Conservation (phyloP, 108 stramenopile genomes). For the Cyclotella atomus region DNA sequence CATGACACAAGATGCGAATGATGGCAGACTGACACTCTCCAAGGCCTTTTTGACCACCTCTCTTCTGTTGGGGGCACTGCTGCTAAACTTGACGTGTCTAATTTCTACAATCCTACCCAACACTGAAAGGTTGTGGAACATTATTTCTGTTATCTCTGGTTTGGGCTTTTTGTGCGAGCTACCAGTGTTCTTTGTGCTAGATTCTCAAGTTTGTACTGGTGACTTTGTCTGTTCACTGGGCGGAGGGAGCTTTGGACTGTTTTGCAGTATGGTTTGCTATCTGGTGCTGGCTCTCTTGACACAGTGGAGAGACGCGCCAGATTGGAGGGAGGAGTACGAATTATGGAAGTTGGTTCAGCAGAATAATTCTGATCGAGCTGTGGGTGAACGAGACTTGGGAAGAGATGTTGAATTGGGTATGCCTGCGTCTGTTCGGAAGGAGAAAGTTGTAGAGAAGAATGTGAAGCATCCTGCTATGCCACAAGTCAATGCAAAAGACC, state of each 20-base stretch:
- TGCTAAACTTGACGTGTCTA: not conserved
- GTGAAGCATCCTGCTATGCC: no score
- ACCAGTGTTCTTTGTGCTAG: slow-evolving; percentile 31
- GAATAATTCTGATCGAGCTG: not conserved
- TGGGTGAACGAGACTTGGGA: not conserved
- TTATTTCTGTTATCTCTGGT: slow-evolving; percentile 21
- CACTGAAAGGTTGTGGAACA: slow-evolving; percentile 18
- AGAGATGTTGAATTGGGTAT: not conserved
- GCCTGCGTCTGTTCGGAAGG: not conserved
- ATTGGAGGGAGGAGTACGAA: slow-evolving; percentile 55
- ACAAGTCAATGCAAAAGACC: not conserved
- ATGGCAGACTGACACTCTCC: slow-evolving; percentile 9
- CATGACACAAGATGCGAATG: not conserved
- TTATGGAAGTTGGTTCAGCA: slow-evolving; percentile 34
- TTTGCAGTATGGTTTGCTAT: slow-evolving; percentile 26
- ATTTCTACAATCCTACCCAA: slow-evolving; percentile 31
- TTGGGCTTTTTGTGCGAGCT: slow-evolving; percentile 18
- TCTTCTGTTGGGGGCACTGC: slow-evolving; percentile 7
- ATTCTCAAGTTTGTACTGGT: slow-evolving; percentile 15
- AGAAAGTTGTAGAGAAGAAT: not conserved
- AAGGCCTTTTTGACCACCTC: slow-evolving; percentile 23
- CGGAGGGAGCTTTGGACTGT: slow-evolving; percentile 24
- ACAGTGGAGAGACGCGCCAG: slow-evolving; percentile 36
- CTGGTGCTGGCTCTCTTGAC: slow-evolving; percentile 23
- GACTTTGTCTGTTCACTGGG: slow-evolving; percentile 16